Base-by-base conservation (phyloP, 1,284 basidiomycete species). In the Ganoderma resinaceum region DNA sequence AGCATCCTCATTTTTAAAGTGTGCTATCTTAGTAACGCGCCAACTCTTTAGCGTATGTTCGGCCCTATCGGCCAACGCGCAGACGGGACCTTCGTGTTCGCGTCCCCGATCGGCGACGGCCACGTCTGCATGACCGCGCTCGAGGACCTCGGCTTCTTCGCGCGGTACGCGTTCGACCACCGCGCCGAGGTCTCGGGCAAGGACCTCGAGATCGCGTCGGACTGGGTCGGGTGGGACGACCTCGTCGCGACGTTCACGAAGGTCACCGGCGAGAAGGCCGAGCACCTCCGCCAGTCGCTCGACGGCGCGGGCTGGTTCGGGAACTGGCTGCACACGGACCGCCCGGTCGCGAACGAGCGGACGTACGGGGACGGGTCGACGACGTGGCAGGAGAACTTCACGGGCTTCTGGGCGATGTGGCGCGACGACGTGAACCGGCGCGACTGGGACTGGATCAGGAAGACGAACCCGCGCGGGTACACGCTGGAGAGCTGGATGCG, bases 141-240 rank as follows among this genome's bases (percentile, higher is more conserved):
- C n/a, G 61, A 70, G 7, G 81, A 82, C 69, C 65, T 82, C 61
- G 80, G 80, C 18, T 80, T 74, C 73, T 81, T 77, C 67, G 79
- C 78, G 5, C 75, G 80, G 18, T 80, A 79, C 70, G 81, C 81
- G 1, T 84, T 86, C 74, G 83, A 85, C 75, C 76, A 85, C 70
- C 83, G 82, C 57, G 76, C 66, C 18, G 73, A 77, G 57, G 81
- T 80, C 4, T 84, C 83, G 14, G 82, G 79, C 0, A 76, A 78
- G 61, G 81, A 85, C 49, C 79, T 86, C 61, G 76, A 82, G 66
- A 73, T 86, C 63, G 81, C 82, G 1, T 82, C 80, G 60, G 84
- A 87, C 65, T 74, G 80, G 67, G 83, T 86, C 46, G 76, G 75
- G 16, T 84, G 83, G 81, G 80, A 83, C 26, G 75, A 82, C 61